Evolutionary conservation across 768 basidiomycete species (phyloP).

Genomic region (Boletus sensibilis): DNA sequence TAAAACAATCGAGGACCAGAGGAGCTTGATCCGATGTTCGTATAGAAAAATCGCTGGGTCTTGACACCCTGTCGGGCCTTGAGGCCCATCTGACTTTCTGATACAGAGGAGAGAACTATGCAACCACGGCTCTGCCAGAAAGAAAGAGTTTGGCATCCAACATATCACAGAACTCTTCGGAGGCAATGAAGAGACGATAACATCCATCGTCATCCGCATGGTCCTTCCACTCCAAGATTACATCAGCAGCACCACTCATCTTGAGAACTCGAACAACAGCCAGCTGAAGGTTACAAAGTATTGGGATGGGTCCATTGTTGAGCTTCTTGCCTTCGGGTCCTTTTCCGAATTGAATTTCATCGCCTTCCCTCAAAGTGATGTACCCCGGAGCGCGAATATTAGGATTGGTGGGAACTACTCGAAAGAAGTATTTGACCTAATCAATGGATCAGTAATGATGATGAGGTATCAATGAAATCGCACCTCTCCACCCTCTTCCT

Average conservation of each 20-base stretch:
- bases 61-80: too few species aligned
- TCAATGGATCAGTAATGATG: not conserved
- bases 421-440: too few species aligned
- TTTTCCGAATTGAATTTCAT: slow-evolving; percentile 3
- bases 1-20: too few species aligned
- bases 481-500: not conserved
- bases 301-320: not conserved
- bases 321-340: slow-evolving; percentile 1
- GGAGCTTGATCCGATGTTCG: too few species aligned
- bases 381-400: not conserved
- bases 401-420: too few species aligned
- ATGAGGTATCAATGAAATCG: not conserved
- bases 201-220: not conserved
- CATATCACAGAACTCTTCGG: not conserved
- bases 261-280: slow-evolving; percentile 5
- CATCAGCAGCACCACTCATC: slow-evolving; percentile 12
- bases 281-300: not conserved
- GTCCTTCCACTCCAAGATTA: slow-evolving; percentile 1
- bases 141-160: too few species aligned
- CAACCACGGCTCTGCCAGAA: too few species aligned
- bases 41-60: too few species aligned
- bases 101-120: too few species aligned
- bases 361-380: not conserved
- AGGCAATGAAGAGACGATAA: not conserved
- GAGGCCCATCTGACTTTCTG: too few species aligned